These are phyloP conservation scores for Geranium brycei DNA, from an alignment of 345 rosid genomes.

Conservation along the genomic window DNA sequence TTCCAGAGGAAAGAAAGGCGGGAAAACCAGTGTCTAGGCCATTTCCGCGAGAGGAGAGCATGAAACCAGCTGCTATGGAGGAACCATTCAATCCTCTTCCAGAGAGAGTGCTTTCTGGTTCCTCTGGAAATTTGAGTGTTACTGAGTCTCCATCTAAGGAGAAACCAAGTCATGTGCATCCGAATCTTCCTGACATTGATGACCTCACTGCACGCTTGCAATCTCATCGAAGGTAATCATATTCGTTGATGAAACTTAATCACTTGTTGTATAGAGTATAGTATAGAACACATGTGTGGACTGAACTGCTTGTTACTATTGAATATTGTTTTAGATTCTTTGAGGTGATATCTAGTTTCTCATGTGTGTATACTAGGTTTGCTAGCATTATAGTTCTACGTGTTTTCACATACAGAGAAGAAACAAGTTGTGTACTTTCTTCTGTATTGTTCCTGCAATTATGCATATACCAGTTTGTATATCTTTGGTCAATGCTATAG, in stretches of 20 bases:
- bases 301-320: too few relatives aligned
- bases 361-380: too few relatives aligned
- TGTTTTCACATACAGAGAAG: too few relatives aligned
- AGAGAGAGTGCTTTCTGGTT: background rate
- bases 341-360: too few relatives aligned
- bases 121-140: background rate
- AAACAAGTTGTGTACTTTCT: too few relatives aligned
- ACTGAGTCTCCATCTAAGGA: slow-evolving; percentile 4
- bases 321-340: too few relatives aligned
- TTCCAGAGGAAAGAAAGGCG: background rate
- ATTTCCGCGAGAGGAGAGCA: background rate
- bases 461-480: too few relatives aligned
- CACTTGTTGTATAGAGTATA: background rate
- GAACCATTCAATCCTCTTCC: background rate
- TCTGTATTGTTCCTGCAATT: too few relatives aligned
- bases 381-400: too few relatives aligned
- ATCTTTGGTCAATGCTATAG: too few relatives aligned
- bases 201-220: slow-evolving; percentile 41
- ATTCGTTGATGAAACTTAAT: slow-evolving; percentile 13
- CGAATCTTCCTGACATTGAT: slow-evolving; percentile 85
- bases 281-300: background rate
- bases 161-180: slow-evolving; percentile 38
- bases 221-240: slow-evolving; percentile 35
- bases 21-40: background rate
- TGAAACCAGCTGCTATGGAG: background rate